Percentiles rank a stretch among this genome's conserved stretches.
phyloP scores from a whole-genome alignment of 768 basidiomycete genomes.

The Naganishia vaughanmartiniae region DNA sequence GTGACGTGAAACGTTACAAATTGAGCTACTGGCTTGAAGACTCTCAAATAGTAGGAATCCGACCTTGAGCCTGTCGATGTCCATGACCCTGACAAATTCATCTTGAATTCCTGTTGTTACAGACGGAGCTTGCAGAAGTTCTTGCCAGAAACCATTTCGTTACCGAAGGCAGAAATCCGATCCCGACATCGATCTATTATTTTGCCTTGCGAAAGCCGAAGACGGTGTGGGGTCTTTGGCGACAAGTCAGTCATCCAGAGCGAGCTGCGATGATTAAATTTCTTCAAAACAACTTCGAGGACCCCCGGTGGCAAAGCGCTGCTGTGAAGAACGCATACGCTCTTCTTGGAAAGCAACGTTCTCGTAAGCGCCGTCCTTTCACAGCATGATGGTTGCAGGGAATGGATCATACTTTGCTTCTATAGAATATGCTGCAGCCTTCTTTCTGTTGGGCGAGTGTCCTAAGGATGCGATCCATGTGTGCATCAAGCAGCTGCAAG shows the following conservation, averaged over 20 bases:
- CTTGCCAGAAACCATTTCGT: conserved; percentile 91
- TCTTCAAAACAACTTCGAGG: conserved; percentile 79
- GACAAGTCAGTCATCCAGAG: conserved; percentile 93
- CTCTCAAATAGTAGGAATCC: background rate
- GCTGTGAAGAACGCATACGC: conserved; percentile 96
- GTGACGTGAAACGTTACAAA: conserved; percentile 6
- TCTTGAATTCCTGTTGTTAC: background rate
- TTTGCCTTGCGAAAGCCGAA: conserved; percentile 91
- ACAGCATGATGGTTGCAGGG: background rate
- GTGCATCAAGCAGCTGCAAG: conserved; percentile 78
- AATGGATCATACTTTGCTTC: conserved; percentile 26
- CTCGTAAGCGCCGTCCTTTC: conserved; percentile 61
- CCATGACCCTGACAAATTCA: background rate
- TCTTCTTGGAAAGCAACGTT: conserved; percentile 82
- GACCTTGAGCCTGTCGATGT: background rate
- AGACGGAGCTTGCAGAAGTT: conserved; percentile 13
- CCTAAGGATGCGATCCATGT: conserved; percentile 89
- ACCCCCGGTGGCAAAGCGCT: conserved; percentile 81
- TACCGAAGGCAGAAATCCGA: conserved; percentile 80
- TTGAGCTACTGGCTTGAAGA: conserved; percentile 17
- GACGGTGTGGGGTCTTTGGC: conserved; percentile 91
- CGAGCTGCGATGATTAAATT: conserved; percentile 87
- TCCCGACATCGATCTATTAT: conserved; percentile 82
- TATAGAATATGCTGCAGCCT: conserved; percentile 94
- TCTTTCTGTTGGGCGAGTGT: conserved; percentile 86